Conservation (phyloP, 2,329 filamentous ascomycete species). For the Stagonosporopsis chrysanthemi region DNA sequence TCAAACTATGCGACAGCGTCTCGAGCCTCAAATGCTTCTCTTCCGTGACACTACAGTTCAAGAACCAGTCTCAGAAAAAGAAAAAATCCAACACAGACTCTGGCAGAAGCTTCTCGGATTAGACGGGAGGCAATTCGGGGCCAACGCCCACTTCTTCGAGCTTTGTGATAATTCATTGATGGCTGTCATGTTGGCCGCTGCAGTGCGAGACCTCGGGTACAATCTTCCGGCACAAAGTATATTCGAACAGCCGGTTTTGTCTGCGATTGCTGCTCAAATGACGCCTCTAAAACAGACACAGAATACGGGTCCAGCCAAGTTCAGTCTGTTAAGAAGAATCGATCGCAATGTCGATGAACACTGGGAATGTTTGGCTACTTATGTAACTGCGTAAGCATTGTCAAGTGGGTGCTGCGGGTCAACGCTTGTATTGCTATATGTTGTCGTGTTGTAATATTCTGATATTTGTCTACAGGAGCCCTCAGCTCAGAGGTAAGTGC, state of each 20-base stretch:
- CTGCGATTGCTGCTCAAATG: conserved; percentile 4
- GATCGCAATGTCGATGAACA: too few species aligned
- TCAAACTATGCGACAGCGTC: background rate
- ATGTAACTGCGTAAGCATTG: too few species aligned
- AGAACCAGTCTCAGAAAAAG: background rate
- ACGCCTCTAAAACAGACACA: background rate
- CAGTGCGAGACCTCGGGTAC: background rate
- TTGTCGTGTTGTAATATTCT: too few species aligned
- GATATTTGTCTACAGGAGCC: too few species aligned
- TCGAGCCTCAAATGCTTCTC: too few species aligned
- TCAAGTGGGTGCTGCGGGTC: too few species aligned
- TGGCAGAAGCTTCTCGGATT: background rate
- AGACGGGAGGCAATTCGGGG: background rate
- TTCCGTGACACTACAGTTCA: background rate
- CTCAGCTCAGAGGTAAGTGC: too few species aligned
- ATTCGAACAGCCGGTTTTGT: conserved; percentile 7
- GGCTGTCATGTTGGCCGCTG: conserved; percentile 2
- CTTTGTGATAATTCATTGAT: conserved; percentile 8
- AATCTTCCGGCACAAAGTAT: conserved; percentile 11
- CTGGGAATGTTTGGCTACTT: too few species aligned
- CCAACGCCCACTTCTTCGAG: conserved; percentile 8
- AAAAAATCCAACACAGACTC: background rate
- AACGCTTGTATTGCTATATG: too few species aligned
- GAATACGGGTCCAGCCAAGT: background rate
- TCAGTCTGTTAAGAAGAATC: too few species aligned